Percentiles rank a stretch among this genome's conserved stretches.
These are phyloP conservation scores for Exophiala calicioides DNA, from an alignment of 2,329 filamentous ascomycete genomes.

Conservation along the genomic window DNA sequence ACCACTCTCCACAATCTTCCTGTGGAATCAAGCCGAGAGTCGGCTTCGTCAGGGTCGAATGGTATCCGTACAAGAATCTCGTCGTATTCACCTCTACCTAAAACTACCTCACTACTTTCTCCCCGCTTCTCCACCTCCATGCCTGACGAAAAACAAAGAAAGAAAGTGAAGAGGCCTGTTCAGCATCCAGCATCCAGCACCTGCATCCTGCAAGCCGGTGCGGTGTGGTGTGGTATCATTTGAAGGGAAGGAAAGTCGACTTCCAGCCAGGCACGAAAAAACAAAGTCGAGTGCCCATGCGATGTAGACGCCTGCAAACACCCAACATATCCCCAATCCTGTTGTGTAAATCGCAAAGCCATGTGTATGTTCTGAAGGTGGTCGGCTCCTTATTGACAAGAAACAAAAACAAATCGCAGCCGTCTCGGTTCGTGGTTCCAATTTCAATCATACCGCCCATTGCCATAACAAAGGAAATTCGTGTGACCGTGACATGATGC, in stretches of 20 bases:
- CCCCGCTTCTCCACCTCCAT: too few relatives aligned
- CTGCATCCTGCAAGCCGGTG: too few relatives aligned
- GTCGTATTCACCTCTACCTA: conserved; percentile 7
- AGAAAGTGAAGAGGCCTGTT: too few relatives aligned
- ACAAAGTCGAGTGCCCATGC: too few relatives aligned
- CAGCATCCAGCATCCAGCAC: too few relatives aligned
- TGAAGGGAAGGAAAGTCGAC: not conserved
- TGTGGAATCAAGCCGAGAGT: not conserved
- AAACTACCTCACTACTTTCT: too few relatives aligned
- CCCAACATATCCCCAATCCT: too few relatives aligned
- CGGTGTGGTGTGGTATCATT: not conserved
- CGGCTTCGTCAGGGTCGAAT: too few relatives aligned
- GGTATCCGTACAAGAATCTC: conserved; percentile 11
- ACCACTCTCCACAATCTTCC: too few relatives aligned
- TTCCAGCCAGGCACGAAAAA: not conserved
- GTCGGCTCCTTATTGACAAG: not conserved
- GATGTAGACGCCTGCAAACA: not conserved
- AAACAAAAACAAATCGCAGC: conserved; percentile 7
- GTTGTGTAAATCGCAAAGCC: not conserved
- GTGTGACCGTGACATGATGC: conserved; percentile 14
- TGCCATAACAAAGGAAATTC: conserved; percentile 24
- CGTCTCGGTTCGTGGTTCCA: conserved; percentile 19
- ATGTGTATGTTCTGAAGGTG: conserved; percentile 2
- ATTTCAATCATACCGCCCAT: conserved; percentile 7
- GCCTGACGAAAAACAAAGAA: too few relatives aligned